Conservation (phyloP, 2,329 filamentous ascomycete species). For the Byssothecium circinans region DNA sequence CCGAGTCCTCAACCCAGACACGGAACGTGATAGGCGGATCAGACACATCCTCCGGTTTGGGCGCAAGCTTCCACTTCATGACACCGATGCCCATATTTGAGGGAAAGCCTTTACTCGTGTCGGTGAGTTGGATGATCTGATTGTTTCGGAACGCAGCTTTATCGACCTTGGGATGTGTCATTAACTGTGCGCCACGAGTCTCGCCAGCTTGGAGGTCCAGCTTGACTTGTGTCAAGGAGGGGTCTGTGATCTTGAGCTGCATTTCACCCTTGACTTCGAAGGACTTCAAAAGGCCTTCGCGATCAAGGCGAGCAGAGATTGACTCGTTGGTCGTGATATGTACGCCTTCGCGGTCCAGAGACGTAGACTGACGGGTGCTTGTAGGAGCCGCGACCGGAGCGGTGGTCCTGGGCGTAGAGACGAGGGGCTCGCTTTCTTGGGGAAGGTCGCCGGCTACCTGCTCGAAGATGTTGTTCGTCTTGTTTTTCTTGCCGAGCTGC, state of each 20-base stretch:
- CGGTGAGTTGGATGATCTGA: slow-evolving; percentile 87
- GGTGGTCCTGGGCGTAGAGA: slow-evolving; percentile 59
- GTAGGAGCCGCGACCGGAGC: slow-evolving; percentile 55
- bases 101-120: slow-evolving; percentile 84
- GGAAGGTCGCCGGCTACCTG: slow-evolving; percentile 89
- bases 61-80: slow-evolving; percentile 85
- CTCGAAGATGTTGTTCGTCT: slow-evolving; percentile 96
- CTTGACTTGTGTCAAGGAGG: slow-evolving; percentile 87
- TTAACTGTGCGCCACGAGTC: slow-evolving; percentile 84
- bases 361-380: slow-evolving; percentile 63
- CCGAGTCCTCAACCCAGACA: slow-evolving; percentile 93
- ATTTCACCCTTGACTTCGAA: slow-evolving; percentile 91
- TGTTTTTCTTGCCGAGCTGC: slow-evolving; percentile 98
- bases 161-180: slow-evolving; percentile 96
- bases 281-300: slow-evolving; percentile 83
- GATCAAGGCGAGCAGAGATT: slow-evolving; percentile 85
- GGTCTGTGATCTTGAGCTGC: slow-evolving; percentile 85
- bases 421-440: slow-evolving; percentile 80
- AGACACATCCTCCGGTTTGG: slow-evolving; percentile 76
- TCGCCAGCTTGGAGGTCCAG: slow-evolving; percentile 75
- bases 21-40: slow-evolving; percentile 93
- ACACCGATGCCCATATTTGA: slow-evolving; percentile 93
- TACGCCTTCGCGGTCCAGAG: slow-evolving; percentile 78
- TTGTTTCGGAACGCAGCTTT: slow-evolving; percentile 80
- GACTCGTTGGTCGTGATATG: slow-evolving; percentile 85